Evolutionary conservation across 2,329 filamentous ascomycete species (phyloP).

Genomic region (Stachybotrys elegans): DNA sequence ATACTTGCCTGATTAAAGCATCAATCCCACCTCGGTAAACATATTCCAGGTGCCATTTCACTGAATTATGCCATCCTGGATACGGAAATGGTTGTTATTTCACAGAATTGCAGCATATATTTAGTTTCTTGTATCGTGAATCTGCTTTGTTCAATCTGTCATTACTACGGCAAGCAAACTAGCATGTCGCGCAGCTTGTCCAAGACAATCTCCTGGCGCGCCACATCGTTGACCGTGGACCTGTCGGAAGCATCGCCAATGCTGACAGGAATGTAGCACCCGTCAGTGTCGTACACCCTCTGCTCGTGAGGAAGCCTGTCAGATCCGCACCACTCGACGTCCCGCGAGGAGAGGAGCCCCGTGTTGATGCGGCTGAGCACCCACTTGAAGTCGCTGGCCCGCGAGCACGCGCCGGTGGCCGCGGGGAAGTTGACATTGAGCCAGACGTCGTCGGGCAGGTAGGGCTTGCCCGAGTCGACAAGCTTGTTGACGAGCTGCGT

Average conservation of each 20-base stretch:
- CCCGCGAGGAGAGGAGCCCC: conserved; percentile 45
- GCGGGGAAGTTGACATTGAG: conserved; percentile 67
- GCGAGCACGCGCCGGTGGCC: conserved; percentile 44
- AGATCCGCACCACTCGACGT: conserved; percentile 53
- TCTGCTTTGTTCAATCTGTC: too few species aligned
- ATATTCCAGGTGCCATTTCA: too few species aligned
- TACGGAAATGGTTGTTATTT: too few species aligned
- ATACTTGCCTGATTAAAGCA: too few species aligned
- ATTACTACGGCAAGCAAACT: conserved; percentile 19
- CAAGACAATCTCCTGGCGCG: conserved; percentile 22
- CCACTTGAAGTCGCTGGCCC: conserved; percentile 53
- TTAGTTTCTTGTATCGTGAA: too few species aligned
- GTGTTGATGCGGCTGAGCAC: conserved; percentile 58
- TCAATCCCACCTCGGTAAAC: too few species aligned
- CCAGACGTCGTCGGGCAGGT: conserved; percentile 55
- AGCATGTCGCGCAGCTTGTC: conserved; percentile 25
- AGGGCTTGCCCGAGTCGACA: conserved; percentile 52
- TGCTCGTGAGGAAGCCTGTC: conserved; percentile 54
- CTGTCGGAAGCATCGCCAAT: conserved; percentile 57
- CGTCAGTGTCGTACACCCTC: conserved; percentile 41
- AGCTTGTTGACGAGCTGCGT: conserved; percentile 52
- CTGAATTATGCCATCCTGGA: too few species aligned
- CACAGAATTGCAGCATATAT: too few species aligned
- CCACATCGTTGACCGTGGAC: conserved; percentile 37
- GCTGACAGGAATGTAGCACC: conserved; percentile 60